These are phyloP conservation scores for Rosa chinensis DNA, from an alignment of 306 rosid species.

Conservation along the genomic window DNA sequence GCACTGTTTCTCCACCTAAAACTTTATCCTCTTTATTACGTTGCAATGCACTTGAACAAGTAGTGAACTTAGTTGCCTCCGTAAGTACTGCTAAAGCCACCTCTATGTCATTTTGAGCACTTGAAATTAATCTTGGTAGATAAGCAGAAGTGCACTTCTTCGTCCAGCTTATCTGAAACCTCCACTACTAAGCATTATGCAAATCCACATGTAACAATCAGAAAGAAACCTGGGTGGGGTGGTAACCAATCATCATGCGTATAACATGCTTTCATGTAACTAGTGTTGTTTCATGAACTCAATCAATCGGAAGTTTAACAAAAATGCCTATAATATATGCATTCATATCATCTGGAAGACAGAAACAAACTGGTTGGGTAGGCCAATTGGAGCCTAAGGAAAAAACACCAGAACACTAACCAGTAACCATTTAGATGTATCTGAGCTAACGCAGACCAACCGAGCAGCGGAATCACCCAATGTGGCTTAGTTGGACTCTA, in stretches of 20 bases:
- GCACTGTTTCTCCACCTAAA: conserved; percentile 44
- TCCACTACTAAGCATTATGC: conserved; percentile 34
- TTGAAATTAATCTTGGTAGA: conserved; percentile 29
- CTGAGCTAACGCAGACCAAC: no score
- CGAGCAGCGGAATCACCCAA: no score
- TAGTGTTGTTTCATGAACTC: no score
- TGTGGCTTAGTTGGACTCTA: background rate
- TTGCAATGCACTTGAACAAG: conserved; percentile 35
- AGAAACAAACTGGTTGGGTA: no score
- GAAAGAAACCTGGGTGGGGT: background rate
- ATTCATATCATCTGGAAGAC: no score
- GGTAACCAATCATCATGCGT: background rate
- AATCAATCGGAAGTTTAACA: no score
- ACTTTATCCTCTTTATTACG: conserved; percentile 24
- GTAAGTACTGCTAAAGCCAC: conserved; percentile 28
- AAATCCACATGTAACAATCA: conserved; percentile 4
- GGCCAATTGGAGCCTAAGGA: no score
- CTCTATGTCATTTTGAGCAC: conserved; percentile 27
- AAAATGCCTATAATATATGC: no score
- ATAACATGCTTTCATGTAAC: background rate
- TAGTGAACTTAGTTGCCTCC: conserved; percentile 37
- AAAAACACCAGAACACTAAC: no score
- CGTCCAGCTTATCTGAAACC: conserved; percentile 34
- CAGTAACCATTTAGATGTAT: no score
- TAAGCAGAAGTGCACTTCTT: conserved; percentile 13